Evolutionary conservation across 2,329 filamentous ascomycete genomes (phyloP).

Genomic region (Fusarium xyrophilum): DNA sequence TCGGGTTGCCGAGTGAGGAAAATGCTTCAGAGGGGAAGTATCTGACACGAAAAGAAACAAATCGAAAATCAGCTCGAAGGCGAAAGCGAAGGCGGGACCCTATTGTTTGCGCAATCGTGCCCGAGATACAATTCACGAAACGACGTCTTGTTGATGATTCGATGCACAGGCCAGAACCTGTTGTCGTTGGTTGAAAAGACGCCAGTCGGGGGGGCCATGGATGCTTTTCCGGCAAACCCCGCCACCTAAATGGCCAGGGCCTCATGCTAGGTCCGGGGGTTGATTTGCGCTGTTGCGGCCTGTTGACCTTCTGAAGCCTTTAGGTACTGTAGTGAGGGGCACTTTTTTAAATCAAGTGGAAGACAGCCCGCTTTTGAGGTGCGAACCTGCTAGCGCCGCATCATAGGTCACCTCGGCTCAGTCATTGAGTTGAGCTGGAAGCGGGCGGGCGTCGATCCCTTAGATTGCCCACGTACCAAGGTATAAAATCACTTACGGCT

Average conservation of each 20-base stretch:
- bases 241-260: constrained; percentile 2
- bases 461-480: constrained; percentile 5
- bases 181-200: constrained; percentile 33
- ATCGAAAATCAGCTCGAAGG: constrained; percentile 18
- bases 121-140: constrained; percentile 28
- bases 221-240: constrained; percentile 24
- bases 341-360: not conserved
- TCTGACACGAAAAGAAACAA: constrained; percentile 11
- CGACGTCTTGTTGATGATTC: constrained; percentile 37
- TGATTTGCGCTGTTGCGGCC: constrained; percentile 10
- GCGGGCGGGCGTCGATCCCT: constrained; percentile 9
- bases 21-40: not conserved
- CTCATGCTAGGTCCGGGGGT: not conserved
- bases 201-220: constrained; percentile 18
- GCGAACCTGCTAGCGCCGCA: constrained; percentile 15
- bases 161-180: constrained; percentile 33
- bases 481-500: constrained; percentile 16
- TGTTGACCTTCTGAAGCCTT: constrained; percentile 15
- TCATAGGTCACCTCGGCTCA: constrained; percentile 32
- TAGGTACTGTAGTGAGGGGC: constrained; percentile 18
- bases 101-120: constrained; percentile 26
- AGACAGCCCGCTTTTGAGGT: not conserved
- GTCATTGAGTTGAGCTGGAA: constrained; percentile 9
- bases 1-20: not conserved
- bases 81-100: not conserved